These are phyloP conservation scores for Sequoia sempervirens DNA, from an alignment of 75 land plant genomes.

Conservation along the genomic window DNA sequence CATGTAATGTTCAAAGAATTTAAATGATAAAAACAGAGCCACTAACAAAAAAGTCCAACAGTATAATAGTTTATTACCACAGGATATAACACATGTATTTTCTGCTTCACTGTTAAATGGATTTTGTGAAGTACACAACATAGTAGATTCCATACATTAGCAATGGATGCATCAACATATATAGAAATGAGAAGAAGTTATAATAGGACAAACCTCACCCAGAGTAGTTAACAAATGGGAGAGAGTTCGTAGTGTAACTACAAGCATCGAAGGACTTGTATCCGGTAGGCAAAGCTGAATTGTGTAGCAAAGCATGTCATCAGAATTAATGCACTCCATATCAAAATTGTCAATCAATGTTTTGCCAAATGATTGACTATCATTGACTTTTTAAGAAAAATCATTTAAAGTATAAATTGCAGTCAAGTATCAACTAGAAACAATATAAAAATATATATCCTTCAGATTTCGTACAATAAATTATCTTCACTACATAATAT, in stretches of 20 bases:
- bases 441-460: not conserved
- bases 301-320: not conserved
- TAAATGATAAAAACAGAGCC: not conserved
- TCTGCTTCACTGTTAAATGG: not conserved
- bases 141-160: not conserved
- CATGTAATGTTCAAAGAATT: slow-evolving; percentile 8
- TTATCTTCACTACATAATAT: not conserved
- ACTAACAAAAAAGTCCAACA: not conserved
- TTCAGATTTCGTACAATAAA: not conserved
- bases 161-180: not conserved
- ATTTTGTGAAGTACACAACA: not conserved
- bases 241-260: slow-evolving; percentile 70
- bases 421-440: not conserved
- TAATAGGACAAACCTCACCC: slow-evolving; percentile 69
- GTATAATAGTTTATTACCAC: not conserved
- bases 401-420: not conserved
- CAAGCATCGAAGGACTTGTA: slow-evolving; percentile 56
- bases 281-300: slow-evolving; percentile 72
- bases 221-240: slow-evolving; percentile 74
- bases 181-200: not conserved
- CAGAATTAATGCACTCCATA: not conserved
- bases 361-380: not conserved
- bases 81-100: not conserved
- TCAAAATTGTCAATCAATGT: not conserved
- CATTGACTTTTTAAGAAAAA: not conserved